Base-by-base conservation (phyloP, 257 asterid genomes). In the Rubia yunnanensis region DNA sequence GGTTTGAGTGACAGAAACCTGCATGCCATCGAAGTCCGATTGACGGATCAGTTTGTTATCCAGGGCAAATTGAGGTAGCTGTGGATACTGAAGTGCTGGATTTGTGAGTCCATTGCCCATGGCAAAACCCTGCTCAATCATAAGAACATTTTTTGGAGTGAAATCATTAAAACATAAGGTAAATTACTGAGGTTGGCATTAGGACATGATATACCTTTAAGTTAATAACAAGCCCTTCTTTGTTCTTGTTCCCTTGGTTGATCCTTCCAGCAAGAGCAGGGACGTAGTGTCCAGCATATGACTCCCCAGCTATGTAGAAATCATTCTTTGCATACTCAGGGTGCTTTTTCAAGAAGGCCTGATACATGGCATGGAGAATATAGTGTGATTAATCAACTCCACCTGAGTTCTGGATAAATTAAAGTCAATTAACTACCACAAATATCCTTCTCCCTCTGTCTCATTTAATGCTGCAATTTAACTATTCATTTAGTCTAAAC, bases 81-180 rank as follows among this genome's bases (percentile, higher is more conserved):
- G 82, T 56, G 69, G 63, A 64, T 73, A 86, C 69, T 84, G 91
- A 39, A 86, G 78, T 68, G 35, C 85, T 15, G 89, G 89, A 28
- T 86, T 65, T 17, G 94, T 85, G 3, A 81, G 81, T 26, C 87
- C 92, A 72, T 83, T 83, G 24, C 94, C 94, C 24, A 86, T 84
- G 20, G 86, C 94, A 17, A 86, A 73, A 38, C 91, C 94, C 91
- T 83, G 73, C 36, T 34, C 63, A 65, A 65, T 24, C 22, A 22
- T 28, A 10, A 2, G 7, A 13, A 7, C 46, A 1, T 13, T 18
- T 26, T 2, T 49, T n/a, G 20, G 59, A 44, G 30, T 65, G n/a
- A 48, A 48, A n/a, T 5, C 15, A 49, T 13, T 11, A 30, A 0
- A 65, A 22, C 5, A 50, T 4, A 10, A 5, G 7, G 22, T 50